These are phyloP conservation scores for Grifola frondosa DNA, from an alignment of 1,284 basidiomycete genomes.

Conservation along the genomic window DNA sequence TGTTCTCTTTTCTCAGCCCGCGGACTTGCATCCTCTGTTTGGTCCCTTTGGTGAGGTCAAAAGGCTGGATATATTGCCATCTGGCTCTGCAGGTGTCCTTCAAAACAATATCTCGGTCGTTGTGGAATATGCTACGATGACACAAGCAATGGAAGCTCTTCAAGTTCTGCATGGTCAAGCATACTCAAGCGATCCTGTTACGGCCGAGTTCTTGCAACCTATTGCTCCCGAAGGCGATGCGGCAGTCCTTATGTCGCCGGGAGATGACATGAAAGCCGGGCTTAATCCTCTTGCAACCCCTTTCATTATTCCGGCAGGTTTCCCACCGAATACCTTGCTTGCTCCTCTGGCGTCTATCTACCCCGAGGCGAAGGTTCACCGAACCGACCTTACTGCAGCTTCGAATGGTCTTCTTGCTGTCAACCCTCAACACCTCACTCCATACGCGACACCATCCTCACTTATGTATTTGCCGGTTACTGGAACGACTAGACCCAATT, in stretches of 20 bases:
- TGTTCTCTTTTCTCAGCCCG: slow-evolving; percentile 61
- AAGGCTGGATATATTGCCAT: slow-evolving; percentile 45
- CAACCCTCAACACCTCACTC: slow-evolving; percentile 18
- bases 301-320: slow-evolving; percentile 26
- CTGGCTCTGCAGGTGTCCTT: slow-evolving; percentile 32
- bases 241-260: slow-evolving; percentile 5
- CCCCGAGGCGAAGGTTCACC: slow-evolving; percentile 11
- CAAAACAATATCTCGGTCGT: slow-evolving; percentile 49
- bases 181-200: slow-evolving; percentile 52
- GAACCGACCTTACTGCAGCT: slow-evolving; percentile 13
- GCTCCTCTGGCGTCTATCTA: slow-evolving; percentile 17
- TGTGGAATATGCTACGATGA: slow-evolving; percentile 57
- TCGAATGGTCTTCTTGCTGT: slow-evolving; percentile 21
- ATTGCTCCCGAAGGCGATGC: slow-evolving; percentile 15
- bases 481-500: slow-evolving; percentile 23
- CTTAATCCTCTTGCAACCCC: slow-evolving; percentile 37
- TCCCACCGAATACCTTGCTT: slow-evolving; percentile 12
- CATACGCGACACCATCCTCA: slow-evolving; percentile 18
- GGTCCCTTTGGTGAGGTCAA: slow-evolving; percentile 70
- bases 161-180: slow-evolving; percentile 56
- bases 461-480: slow-evolving; percentile 23
- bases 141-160: slow-evolving; percentile 61
- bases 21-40: slow-evolving; percentile 70
- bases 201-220: slow-evolving; percentile 44
- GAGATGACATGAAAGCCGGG: slow-evolving; percentile 22